A percentile compares a stretch with the other conserved stretches of the same genome.
Evolutionary conservation across 345 rosid species (phyloP).

Genomic region (Hibiscus trionum): DNA sequence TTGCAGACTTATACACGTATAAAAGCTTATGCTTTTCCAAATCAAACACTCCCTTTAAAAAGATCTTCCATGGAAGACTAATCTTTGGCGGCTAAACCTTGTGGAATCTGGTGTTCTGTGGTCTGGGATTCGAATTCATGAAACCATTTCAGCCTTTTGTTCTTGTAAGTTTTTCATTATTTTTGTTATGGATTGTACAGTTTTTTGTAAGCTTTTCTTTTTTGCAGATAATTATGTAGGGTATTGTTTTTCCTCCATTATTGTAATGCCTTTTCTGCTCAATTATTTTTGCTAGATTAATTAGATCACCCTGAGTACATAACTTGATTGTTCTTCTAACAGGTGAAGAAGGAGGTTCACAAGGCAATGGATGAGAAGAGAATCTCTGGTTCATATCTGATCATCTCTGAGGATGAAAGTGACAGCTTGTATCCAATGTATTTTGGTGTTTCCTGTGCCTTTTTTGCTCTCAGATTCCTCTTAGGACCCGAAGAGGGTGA

Average conservation of each 20-base stretch:
- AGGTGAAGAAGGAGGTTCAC: conserved; percentile 16
- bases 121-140: neutral
- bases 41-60: conserved; percentile 26
- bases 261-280: conserved; percentile 20
- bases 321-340: conserved; percentile 4
- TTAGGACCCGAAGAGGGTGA: conserved; percentile 35
- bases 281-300: neutral
- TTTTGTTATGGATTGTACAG: conserved; percentile 1
- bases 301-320: neutral
- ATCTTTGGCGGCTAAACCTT: neutral
- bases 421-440: conserved; percentile 46
- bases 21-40: conserved; percentile 28
- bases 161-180: conserved; percentile 20
- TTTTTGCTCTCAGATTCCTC: conserved; percentile 40
- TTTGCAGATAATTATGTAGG: conserved; percentile 2
- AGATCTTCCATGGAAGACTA: conserved; percentile 16
- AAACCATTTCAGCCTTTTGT: conserved; percentile 4
- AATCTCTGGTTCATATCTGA: conserved; percentile 21
- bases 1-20: conserved; percentile 4
- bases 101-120: conserved; percentile 4
- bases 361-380: conserved; percentile 37
- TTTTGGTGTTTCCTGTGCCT: conserved; percentile 67
- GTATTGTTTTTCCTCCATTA: conserved; percentile 19
- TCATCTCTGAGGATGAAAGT: conserved; percentile 22
- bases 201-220: neutral